phyloP scores from a whole-genome alignment of 345 rosid genomes.

The Mallotus nudiflorus region DNA sequence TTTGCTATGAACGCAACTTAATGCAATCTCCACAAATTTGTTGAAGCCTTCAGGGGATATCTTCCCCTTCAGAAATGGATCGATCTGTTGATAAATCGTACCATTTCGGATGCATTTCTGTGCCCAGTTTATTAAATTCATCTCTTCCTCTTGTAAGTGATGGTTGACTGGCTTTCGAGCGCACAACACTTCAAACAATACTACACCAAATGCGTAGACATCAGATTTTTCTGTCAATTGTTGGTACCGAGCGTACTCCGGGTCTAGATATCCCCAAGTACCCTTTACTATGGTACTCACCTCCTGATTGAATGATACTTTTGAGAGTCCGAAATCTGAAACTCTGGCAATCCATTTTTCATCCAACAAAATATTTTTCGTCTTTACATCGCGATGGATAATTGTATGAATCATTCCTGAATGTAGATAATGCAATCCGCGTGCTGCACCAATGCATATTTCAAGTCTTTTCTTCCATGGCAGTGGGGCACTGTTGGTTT shows the following conservation, averaged over 20 bases:
- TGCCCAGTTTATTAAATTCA: conserved; percentile 45
- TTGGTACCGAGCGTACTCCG: too few species aligned
- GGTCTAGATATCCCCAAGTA: too few species aligned
- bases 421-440: conserved; percentile 37
- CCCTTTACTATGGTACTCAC: conserved; percentile 36
- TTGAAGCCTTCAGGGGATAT: too few species aligned
- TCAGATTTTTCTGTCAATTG: conserved; percentile 42
- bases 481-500: too few species aligned
- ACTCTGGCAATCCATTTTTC: too few species aligned
- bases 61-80: conserved; percentile 31
- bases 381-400: conserved; percentile 53
- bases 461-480: conserved; percentile 39
- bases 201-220: conserved; percentile 40
- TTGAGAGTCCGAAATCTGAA: conserved; percentile 35
- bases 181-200: conserved; percentile 35
- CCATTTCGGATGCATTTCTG: conserved; percentile 26
- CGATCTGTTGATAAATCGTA: conserved; percentile 38
- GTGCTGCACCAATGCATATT: conserved; percentile 39
- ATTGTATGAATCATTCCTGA: conserved; percentile 33
- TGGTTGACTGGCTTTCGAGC: too few species aligned
- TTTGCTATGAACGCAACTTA: too few species aligned
- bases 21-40: too few species aligned
- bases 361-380: too few species aligned
- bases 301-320: conserved; percentile 22
- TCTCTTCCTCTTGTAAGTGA: too few species aligned